Evolutionary conservation across 208 protist species (phyloP).

Genomic region (Trypanosoma congolense): DNA sequence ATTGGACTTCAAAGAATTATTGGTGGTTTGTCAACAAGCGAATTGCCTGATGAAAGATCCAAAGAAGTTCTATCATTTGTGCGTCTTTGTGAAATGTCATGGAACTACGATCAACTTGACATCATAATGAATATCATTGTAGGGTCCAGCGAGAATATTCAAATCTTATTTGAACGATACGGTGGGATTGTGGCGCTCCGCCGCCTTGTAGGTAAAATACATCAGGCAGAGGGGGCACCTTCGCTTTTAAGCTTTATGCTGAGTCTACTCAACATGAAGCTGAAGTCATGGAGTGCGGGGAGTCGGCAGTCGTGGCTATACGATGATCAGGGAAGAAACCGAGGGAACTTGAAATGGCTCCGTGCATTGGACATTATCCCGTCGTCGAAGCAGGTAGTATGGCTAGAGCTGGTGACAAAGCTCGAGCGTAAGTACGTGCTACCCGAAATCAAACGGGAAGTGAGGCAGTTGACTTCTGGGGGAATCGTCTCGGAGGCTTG

Average conservation of each 20-base stretch:
- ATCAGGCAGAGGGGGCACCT: constrained; percentile 23
- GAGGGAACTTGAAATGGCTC: constrained; percentile 59
- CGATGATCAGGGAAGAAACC: constrained; percentile 35
- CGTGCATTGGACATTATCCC: constrained; percentile 46
- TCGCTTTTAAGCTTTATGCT: constrained; percentile 56
- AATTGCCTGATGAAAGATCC: constrained; percentile 59
- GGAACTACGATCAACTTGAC: constrained; percentile 48
- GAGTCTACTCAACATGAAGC: constrained; percentile 42
- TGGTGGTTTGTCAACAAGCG: constrained; percentile 31
- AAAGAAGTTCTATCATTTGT: constrained; percentile 52
- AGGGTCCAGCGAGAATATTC: constrained; percentile 46
- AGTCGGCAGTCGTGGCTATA: constrained; percentile 70
- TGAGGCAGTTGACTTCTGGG: constrained; percentile 6
- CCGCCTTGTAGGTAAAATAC: constrained; percentile 44
- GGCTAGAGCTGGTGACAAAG: constrained; percentile 42
- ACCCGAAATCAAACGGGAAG: constrained; percentile 21
- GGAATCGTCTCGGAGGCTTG: constrained; percentile 35
- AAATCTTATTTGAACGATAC: constrained; percentile 56
- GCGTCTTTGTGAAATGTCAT: constrained; percentile 65
- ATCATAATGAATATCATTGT: constrained; percentile 52
- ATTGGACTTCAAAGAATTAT: constrained; percentile 59
- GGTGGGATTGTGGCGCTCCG: constrained; percentile 66
- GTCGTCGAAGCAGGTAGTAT: constrained; percentile 33
- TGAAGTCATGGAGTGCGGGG: constrained; percentile 39
- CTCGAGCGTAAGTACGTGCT: constrained; percentile 76